phyloP scores from a whole-genome alignment of 2,329 filamentous ascomycete genomes.

The Pestalotiopsis sp. region DNA sequence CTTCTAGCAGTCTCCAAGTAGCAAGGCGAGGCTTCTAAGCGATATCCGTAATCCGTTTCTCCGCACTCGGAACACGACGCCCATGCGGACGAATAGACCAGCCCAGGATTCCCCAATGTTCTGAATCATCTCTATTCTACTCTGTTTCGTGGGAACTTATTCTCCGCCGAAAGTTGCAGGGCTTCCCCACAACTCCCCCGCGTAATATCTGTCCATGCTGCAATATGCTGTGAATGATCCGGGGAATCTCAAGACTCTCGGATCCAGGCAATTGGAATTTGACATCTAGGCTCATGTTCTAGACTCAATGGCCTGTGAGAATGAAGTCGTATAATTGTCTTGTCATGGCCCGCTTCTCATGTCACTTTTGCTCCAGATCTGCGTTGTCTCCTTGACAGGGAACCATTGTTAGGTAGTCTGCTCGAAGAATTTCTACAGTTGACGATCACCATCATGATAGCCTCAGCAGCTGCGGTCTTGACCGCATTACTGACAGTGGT shows the following conservation, averaged over 20 bases:
- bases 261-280: neutral
- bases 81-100: neutral
- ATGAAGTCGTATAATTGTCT: neutral
- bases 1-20: neutral
- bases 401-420: neutral
- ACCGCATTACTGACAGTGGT: constrained; percentile 1
- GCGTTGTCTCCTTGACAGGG: neutral
- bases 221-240: neutral
- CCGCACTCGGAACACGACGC: neutral
- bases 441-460: neutral
- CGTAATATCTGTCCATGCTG: neutral
- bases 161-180: constrained; percentile 10
- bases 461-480: neutral
- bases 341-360: neutral
- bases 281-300: neutral
- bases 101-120: constrained; percentile 7
- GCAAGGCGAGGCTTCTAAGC: neutral
- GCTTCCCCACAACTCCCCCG: constrained; percentile 10
- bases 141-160: constrained; percentile 16
- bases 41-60: neutral
- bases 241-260: neutral
- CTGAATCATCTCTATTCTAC: neutral
- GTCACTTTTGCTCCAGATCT: neutral
- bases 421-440: neutral
- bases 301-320: neutral